A percentile compares a stretch with the other conserved stretches of the same genome.
Conservation (phyloP, 192 early-diverging fungal genomes). For the Entrophospora sp. region DNA sequence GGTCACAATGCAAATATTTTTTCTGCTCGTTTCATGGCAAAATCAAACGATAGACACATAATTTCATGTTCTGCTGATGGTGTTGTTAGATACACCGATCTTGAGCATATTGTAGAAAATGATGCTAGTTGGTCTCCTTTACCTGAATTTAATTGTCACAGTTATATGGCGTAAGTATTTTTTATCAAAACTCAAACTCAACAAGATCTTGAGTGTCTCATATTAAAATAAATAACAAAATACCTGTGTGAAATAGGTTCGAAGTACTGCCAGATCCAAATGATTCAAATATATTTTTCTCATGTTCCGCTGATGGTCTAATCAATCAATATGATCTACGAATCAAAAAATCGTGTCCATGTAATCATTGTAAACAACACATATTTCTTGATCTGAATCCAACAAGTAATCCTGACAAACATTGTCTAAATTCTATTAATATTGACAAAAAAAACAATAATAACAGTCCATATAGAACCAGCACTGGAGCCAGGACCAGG, state of each 20-base stretch:
- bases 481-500: too few species aligned
- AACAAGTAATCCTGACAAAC: neutral
- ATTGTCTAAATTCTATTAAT: neutral
- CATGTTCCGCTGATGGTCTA: constrained; percentile 37
- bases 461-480: too few species aligned
- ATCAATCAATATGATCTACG: constrained; percentile 38
- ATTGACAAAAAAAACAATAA: too few species aligned
- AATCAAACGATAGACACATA: constrained; percentile 45
- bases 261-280: constrained; percentile 41
- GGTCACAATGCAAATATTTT: constrained; percentile 74
- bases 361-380: constrained; percentile 27
- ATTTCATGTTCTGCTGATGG: constrained; percentile 58
- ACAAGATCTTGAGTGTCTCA: neutral
- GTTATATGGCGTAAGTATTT: constrained; percentile 19
- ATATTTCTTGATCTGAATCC: constrained; percentile 27
- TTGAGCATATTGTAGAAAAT: constrained; percentile 21
- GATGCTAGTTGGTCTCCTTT: constrained; percentile 22
- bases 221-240: neutral
- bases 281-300: constrained; percentile 36
- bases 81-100: constrained; percentile 47
- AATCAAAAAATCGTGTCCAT: constrained; percentile 30
- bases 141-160: constrained; percentile 35
- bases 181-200: neutral
- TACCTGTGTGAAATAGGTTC: constrained; percentile 17
- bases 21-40: constrained; percentile 59